Percentiles rank a stretch among this genome's conserved stretches.
Evolutionary conservation across 129 eudicot genomes (phyloP).

Genomic region (Lonicera japonica): DNA sequence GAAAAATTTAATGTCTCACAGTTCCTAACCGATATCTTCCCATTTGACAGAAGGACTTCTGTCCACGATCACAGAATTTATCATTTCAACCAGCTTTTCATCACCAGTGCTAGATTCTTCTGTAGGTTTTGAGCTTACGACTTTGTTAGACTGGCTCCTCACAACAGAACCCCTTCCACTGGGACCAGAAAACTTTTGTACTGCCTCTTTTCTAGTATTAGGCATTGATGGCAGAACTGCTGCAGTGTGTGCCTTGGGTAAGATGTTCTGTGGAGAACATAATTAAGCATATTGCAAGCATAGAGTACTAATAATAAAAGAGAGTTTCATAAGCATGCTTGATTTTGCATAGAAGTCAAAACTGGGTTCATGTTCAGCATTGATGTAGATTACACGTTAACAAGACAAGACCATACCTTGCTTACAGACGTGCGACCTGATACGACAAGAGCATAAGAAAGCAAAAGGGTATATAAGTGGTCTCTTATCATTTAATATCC

Average conservation of each 20-base stretch:
- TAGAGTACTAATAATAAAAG: not conserved
- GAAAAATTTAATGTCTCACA: not conserved
- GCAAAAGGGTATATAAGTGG: conserved; percentile 16
- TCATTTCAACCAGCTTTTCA: conserved; percentile 78
- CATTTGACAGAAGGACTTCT: conserved; percentile 95
- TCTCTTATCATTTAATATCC: not conserved
- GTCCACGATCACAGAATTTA: conserved; percentile 88
- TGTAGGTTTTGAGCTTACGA: conserved; percentile 36
- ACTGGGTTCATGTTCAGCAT: not conserved
- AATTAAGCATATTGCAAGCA: conserved; percentile 4
- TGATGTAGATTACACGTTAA: conserved; percentile 36
- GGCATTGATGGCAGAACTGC: conserved; percentile 22
- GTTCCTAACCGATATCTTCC: conserved; percentile 94
- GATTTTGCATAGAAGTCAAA: not conserved
- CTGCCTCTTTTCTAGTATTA: conserved; percentile 23
- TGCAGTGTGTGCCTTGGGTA: conserved; percentile 38
- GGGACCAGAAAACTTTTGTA: conserved; percentile 36
- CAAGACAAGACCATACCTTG: conserved; percentile 71
- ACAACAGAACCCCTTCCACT: conserved; percentile 25
- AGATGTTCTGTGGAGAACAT: conserved; percentile 17
- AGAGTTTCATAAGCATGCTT: not conserved
- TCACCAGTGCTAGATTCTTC: conserved; percentile 55
- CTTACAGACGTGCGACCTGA: conserved; percentile 57
- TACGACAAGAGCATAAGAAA: conserved; percentile 15
- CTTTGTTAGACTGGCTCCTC: conserved; percentile 36